Conservation (phyloP, 495 filamentous ascomycete species). For the Penicillium egyptiacum region DNA sequence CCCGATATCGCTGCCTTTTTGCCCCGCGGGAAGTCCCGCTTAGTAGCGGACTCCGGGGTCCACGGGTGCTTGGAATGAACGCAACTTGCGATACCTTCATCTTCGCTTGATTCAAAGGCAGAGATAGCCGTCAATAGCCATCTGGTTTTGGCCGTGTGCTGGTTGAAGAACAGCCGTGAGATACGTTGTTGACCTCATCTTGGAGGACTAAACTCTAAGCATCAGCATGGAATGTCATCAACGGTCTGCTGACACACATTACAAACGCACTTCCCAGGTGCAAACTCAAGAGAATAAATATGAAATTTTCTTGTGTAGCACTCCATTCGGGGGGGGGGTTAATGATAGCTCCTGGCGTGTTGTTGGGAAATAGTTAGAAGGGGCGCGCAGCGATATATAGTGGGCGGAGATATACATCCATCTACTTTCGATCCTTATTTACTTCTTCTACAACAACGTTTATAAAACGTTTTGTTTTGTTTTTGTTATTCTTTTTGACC, state of each 20-base stretch:
- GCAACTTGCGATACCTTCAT: conserved; percentile 10
- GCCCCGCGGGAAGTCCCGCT: conserved; percentile 32
- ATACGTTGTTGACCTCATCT: background rate
- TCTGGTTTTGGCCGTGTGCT: background rate
- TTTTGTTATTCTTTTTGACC: background rate
- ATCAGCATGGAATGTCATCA: background rate
- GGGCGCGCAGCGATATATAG: background rate
- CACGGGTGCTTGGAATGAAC: conserved; percentile 1
- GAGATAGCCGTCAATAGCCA: conserved; percentile 21
- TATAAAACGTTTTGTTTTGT: background rate
- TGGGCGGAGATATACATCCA: background rate
- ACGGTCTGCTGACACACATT: background rate
- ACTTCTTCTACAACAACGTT: background rate
- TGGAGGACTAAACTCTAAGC: background rate
- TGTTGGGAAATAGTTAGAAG: background rate
- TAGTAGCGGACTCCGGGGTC: conserved; percentile 22
- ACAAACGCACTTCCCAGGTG: background rate
- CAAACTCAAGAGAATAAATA: background rate
- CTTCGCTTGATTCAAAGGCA: conserved; percentile 8
- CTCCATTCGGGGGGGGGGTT: too few relatives aligned
- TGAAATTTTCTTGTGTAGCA: background rate
- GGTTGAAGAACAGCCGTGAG: background rate
- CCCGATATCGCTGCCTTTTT: conserved; percentile 32
- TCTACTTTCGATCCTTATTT: background rate
- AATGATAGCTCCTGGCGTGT: background rate